Evolutionary conservation across 768 basidiomycete genomes (phyloP).

Genomic region (Neoboletus brunneissimus): DNA sequence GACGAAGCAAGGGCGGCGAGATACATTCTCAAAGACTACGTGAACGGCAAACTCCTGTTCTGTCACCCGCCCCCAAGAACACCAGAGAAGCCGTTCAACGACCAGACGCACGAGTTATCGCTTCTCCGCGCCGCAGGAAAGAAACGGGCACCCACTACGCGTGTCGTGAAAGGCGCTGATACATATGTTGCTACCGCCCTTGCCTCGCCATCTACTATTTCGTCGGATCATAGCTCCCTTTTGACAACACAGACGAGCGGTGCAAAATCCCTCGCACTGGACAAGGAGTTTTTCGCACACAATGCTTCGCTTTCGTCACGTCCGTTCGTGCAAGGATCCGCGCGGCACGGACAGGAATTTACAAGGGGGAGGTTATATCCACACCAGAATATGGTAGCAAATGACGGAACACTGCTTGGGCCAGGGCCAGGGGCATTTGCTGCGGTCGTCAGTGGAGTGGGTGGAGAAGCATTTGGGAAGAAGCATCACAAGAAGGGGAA

Average conservation of each 20-base stretch:
- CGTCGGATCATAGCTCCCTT: slow-evolving; percentile 19
- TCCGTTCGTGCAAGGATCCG: slow-evolving; percentile 63
- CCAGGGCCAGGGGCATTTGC: slow-evolving; percentile 41
- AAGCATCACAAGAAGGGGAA: slow-evolving; percentile 85
- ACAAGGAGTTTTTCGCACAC: slow-evolving; percentile 78
- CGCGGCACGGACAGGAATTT: slow-evolving; percentile 56
- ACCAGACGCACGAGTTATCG: slow-evolving; percentile 57
- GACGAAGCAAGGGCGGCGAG: slow-evolving; percentile 94
- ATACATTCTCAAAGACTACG: slow-evolving; percentile 94
- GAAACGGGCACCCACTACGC: slow-evolving; percentile 85
- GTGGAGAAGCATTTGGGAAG: slow-evolving; percentile 49
- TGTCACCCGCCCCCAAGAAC: slow-evolving; percentile 85
- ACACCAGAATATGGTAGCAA: slow-evolving; percentile 76
- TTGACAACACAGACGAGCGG: slow-evolving; percentile 34
- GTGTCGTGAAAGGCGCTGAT: slow-evolving; percentile 80
- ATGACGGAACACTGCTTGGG: slow-evolving; percentile 70
- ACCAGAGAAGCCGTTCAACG: slow-evolving; percentile 70
- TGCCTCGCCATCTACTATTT: not conserved
- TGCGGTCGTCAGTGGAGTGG: slow-evolving; percentile 38
- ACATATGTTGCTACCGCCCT: slow-evolving; percentile 58
- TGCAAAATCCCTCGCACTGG: slow-evolving; percentile 65
- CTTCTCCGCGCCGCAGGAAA: slow-evolving; percentile 63
- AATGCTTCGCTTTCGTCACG: slow-evolving; percentile 49
- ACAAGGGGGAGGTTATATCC: slow-evolving; percentile 69
- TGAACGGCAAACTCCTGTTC: slow-evolving; percentile 88